phyloP scores from a whole-genome alignment of 2,329 filamentous ascomycete species.

The Tympanopsis confertula region DNA sequence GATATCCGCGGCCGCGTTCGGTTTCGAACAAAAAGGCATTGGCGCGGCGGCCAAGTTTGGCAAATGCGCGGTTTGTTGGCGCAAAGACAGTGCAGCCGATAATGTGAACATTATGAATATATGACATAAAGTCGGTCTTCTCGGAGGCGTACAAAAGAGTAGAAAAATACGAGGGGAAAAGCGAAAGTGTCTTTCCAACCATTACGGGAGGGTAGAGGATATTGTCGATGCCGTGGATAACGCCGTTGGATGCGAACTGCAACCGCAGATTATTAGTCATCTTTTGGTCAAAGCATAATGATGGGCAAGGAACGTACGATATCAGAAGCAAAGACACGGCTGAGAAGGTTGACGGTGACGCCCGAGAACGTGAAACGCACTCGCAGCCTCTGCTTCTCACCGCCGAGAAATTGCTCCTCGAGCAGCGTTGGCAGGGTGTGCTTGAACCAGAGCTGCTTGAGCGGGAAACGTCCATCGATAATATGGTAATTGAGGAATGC shows the following conservation, averaged over 20 bases:
- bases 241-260: slow-evolving; percentile 63
- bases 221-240: slow-evolving; percentile 66
- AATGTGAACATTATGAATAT: slow-evolving; percentile 27
- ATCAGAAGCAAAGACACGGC: slow-evolving; percentile 57
- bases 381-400: slow-evolving; percentile 55
- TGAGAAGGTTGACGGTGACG: slow-evolving; percentile 66
- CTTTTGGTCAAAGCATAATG: slow-evolving; percentile 1
- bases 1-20: slow-evolving; percentile 58
- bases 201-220: slow-evolving; percentile 67
- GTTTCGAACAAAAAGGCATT: slow-evolving; percentile 82
- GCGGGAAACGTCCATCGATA: slow-evolving; percentile 53
- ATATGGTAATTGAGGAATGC: slow-evolving; percentile 66
- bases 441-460: slow-evolving; percentile 49
- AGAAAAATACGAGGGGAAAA: slow-evolving; percentile 67
- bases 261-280: slow-evolving; percentile 1
- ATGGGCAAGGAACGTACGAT: slow-evolving; percentile 37
- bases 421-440: slow-evolving; percentile 67
- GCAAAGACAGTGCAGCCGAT: slow-evolving; percentile 69
- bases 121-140: slow-evolving; percentile 60
- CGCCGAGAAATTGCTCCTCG: slow-evolving; percentile 45
- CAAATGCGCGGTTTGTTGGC: slow-evolving; percentile 71
- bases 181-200: slow-evolving; percentile 37
- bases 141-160: slow-evolving; percentile 65
- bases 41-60: slow-evolving; percentile 56
- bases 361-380: slow-evolving; percentile 48